Base-by-base conservation (phyloP, 495 filamentous ascomycete species). In the Trypethelium eluteriae region DNA sequence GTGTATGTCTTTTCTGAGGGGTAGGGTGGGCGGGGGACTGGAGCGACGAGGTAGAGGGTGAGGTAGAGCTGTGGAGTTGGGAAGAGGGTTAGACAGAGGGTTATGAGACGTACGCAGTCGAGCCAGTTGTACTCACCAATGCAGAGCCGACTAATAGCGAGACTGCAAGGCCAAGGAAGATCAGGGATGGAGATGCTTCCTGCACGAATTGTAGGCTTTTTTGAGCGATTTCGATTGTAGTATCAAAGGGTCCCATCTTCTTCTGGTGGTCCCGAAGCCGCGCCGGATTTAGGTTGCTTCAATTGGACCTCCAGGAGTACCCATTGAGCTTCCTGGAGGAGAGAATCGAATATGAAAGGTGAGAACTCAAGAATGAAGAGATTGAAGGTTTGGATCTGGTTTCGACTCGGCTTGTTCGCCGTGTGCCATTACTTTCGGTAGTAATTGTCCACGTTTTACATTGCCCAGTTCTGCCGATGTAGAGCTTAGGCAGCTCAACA, bases 1-100 rank as follows among this genome's bases (percentile, higher is more conserved):
- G 84, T 83, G 79, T 91, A 98, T n/a, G 81, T 86, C 76, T 92
- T 92, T 77, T 98, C 94, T 62, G 89, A 90, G n/a, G 80, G 79
- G 34, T 85, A 80, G 2, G 90, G 82, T 10, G 80, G 77, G 56
- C 94, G 91, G 2, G 94, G 94, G 36, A 86, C 83, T 35, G 92
- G 92, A 12, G 93, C 93, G 74, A 93, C 80, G 68, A 91, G 72
- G 70, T 83, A 86, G 65, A 97, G 81, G 62, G 83, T 74, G 64
- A 86, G 68, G 76, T 92, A 95, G 72, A 89, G 78, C 91, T 93
- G 39, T 18, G 35, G 56, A 39, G 38, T 62, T 3, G 64, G 49
- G 34, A 34, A 36, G 50, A 53, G 12, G 35, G 14, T 50, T 35
- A 63, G 36, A 16, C 2, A 56, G 36, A 14, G 9, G 12, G 1